Conservation (phyloP, 2,329 filamentous ascomycete genomes). For the Alternaria ethzedia region DNA sequence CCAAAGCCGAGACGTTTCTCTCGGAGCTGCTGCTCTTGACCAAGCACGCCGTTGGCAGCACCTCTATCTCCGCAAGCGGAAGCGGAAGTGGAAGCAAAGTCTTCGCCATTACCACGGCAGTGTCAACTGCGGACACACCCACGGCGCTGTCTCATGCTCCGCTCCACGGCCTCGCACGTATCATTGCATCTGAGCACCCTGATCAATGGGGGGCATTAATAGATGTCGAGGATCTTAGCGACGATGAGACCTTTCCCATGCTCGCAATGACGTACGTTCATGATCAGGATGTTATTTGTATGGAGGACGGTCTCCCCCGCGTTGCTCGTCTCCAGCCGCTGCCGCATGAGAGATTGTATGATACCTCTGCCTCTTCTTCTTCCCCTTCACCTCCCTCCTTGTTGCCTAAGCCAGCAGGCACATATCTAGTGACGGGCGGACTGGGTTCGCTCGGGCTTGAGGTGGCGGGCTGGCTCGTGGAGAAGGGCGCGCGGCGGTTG, state of each 20-base stretch:
- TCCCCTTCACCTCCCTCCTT: constrained; percentile 6
- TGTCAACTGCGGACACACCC: neutral
- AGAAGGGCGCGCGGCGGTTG: constrained; percentile 52
- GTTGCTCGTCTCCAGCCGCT: neutral
- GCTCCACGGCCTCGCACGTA: constrained; percentile 34
- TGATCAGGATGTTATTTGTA: neutral
- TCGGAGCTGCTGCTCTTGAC: neutral
- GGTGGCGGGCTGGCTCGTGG: constrained; percentile 46
- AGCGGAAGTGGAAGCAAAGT: neutral
- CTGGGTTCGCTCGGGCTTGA: constrained; percentile 52
- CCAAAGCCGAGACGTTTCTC: neutral
- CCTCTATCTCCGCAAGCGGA: neutral
- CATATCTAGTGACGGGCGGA: constrained; percentile 54
- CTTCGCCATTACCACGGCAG: neutral
- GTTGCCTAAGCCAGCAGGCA: constrained; percentile 46
- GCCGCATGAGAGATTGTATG: neutral
- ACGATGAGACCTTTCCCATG: constrained; percentile 36
- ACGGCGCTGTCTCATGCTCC: neutral
- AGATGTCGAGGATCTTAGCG: constrained; percentile 11
- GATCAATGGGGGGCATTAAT: constrained; percentile 49
- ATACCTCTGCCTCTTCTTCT: neutral
- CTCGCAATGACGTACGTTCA: constrained; percentile 48
- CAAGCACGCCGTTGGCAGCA: neutral
- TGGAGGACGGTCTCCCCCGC: neutral
- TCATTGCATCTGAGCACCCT: constrained; percentile 47